Evolutionary conservation across 495 filamentous ascomycete genomes (phyloP), one percentile per base, ranked within the genome.

Genomic region (Penicillium goetzii): DNA sequence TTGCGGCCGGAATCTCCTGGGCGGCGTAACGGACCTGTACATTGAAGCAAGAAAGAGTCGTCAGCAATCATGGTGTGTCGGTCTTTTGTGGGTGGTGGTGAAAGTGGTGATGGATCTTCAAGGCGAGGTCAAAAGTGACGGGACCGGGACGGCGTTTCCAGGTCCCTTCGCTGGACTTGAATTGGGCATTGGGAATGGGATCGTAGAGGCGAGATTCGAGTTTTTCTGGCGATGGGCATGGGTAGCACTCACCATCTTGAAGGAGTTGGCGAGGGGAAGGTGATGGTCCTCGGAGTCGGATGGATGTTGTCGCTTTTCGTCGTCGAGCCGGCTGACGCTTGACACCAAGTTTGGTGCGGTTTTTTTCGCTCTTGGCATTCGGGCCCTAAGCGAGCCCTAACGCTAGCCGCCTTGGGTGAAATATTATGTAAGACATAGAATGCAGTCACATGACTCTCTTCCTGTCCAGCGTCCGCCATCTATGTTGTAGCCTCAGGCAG

Each of bases 21-120:
- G 90, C 92, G 84, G 93, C 92, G 93, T 99, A 98, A 82, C 95
- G 93, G 85, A 97, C 95, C 95, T 97, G 74, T 71, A 68, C 41
- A 67, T 52, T 63, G 62, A 68, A 65, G 70, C 59, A 66, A 71
- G 60, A 59, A 70, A 56, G 49, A 67, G 64, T 59, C 65, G 72
- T 73, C 69, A 74, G 77, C 68, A 74, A 68, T 68, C 66, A 63
- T 69, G 58, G 17, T 64, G 43, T 32, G 55, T 57, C 55, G 55
- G 32, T 21, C 1, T 32, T 10, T 40, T 19, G 34, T 43, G 34
- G n/a, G 38, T 41, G 38, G 21, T 57, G 19, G 32, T 56, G 33
- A n/a, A n/a, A 11, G 34, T 25, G 57, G 34, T 38, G 51, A 25
- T 50, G 45, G 54, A 55, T 55, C 52, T 55, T 55, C 52, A 55